These are phyloP conservation scores for Vaccinium corymbosum DNA, from an alignment of 148 eudicot species.

Conservation along the genomic window DNA sequence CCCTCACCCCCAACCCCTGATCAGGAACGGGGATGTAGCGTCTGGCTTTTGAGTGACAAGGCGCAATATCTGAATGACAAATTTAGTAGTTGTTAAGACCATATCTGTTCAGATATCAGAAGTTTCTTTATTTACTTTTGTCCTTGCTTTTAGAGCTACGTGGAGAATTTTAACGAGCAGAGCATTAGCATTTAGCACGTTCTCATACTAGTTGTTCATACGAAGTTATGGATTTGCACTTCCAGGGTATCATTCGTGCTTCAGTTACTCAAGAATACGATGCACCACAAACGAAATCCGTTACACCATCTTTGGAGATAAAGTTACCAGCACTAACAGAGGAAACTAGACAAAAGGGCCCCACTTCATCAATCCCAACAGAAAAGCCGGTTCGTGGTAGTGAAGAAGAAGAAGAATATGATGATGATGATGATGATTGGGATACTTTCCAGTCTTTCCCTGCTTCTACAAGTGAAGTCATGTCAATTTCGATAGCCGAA, in stretches of 20 bases:
- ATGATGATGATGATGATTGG: conserved; percentile 88
- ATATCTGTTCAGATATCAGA: neutral
- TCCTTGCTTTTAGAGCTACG: conserved; percentile 2
- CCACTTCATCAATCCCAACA: conserved; percentile 28
- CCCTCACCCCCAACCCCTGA: neutral
- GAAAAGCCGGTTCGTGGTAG: conserved; percentile 15
- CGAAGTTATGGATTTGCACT: conserved; percentile 7
- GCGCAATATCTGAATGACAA: neutral
- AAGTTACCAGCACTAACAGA: conserved; percentile 65
- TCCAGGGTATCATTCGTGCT: conserved; percentile 84
- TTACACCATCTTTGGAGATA: conserved; percentile 51
- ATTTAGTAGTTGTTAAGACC: neutral
- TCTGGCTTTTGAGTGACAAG: neutral
- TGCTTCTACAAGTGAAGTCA: conserved; percentile 49
- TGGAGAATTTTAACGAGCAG: neutral
- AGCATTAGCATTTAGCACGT: neutral
- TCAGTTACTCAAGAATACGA: conserved; percentile 78
- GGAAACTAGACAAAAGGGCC: conserved; percentile 28
- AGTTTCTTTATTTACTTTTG: neutral
- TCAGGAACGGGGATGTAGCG: neutral
- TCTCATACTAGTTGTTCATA: neutral
- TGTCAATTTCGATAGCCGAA: conserved; percentile 25
- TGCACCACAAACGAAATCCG: conserved; percentile 34
- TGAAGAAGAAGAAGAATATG: conserved; percentile 27
- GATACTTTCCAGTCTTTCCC: conserved; percentile 94